These are phyloP conservation scores for Pythium sp. DNA, from an alignment of 352 stramenopile genomes.

Conservation along the genomic window DNA sequence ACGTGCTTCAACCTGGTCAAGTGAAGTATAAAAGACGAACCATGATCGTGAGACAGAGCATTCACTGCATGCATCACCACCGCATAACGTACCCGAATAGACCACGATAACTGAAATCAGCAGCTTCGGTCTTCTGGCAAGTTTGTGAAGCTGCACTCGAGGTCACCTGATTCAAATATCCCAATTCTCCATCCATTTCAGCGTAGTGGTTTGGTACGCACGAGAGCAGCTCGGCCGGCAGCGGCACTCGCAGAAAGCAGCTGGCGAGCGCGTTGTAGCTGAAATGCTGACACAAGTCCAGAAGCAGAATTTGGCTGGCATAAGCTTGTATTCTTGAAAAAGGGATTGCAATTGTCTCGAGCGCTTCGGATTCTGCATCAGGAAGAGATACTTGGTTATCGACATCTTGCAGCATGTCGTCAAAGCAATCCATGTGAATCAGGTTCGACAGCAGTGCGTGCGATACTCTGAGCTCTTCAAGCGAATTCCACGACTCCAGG, in stretches of 20 bases:
- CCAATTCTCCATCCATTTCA: constrained; percentile 4
- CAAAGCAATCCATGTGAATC: constrained; percentile 25
- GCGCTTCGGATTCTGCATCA: constrained; percentile 17
- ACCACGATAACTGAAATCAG: neutral
- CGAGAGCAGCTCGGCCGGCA: constrained; percentile 25
- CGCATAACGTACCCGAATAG: constrained; percentile 14
- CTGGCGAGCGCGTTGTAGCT: constrained; percentile 35
- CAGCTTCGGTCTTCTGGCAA: neutral
- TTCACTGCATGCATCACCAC: neutral
- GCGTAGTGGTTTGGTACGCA: constrained; percentile 22
- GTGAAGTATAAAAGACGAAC: neutral
- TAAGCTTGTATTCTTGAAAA: constrained; percentile 45
- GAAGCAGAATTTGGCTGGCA: constrained; percentile 39
- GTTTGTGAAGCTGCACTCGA: constrained; percentile 22
- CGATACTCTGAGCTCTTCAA: constrained; percentile 34
- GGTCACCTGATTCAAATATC: constrained; percentile 5
- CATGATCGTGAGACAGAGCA: neutral
- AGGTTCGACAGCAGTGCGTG: constrained; percentile 30
- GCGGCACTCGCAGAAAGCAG: constrained; percentile 38
- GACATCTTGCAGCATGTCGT: constrained; percentile 30
- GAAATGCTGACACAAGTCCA: constrained; percentile 65
- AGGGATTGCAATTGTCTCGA: constrained; percentile 12
- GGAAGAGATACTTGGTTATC: constrained; percentile 24
- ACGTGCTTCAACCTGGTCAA: constrained; percentile 20
- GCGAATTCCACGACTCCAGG: constrained; percentile 37